Evolutionary conservation across 805 yeast species (phyloP).

Genomic region (Saturnispora saitoi): DNA sequence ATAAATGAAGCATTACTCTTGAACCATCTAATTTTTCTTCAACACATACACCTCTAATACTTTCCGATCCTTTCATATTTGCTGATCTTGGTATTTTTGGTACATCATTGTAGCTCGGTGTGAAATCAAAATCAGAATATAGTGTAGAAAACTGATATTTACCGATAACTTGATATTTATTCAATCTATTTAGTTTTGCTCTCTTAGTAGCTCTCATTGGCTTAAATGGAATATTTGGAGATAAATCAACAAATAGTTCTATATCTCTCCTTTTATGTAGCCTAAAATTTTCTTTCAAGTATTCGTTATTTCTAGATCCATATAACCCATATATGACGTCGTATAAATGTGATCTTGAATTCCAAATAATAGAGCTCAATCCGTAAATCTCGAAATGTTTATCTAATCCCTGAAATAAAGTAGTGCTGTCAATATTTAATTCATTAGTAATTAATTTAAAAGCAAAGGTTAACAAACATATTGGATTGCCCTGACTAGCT

Average conservation of each 20-base stretch:
- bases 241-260: slow-evolving; percentile 30
- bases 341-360: slow-evolving; percentile 9
- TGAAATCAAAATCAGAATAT: background rate
- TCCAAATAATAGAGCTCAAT: slow-evolving; percentile 6
- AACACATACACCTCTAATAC: slow-evolving; percentile 39
- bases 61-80: slow-evolving; percentile 32
- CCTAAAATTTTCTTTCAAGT: slow-evolving; percentile 29
- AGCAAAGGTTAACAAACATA: background rate
- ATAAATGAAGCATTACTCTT: slow-evolving; percentile 69
- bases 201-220: slow-evolving; percentile 67
- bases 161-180: slow-evolving; percentile 29
- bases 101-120: slow-evolving; percentile 43
- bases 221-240: slow-evolving; percentile 48
- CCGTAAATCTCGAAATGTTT: background rate
- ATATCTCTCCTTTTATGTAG: slow-evolving; percentile 57
- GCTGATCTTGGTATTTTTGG: slow-evolving; percentile 52
- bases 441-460: slow-evolving; percentile 1
- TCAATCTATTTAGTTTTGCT: slow-evolving; percentile 31
- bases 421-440: background rate
- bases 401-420: slow-evolving; percentile 1
- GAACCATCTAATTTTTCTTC: slow-evolving; percentile 96
- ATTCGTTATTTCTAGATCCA: slow-evolving; percentile 5
- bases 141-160: slow-evolving; percentile 4
- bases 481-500: background rate
- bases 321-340: slow-evolving; percentile 11